These are phyloP conservation scores for Russula foetens DNA, from an alignment of 768 basidiomycete species.

Conservation along the genomic window DNA sequence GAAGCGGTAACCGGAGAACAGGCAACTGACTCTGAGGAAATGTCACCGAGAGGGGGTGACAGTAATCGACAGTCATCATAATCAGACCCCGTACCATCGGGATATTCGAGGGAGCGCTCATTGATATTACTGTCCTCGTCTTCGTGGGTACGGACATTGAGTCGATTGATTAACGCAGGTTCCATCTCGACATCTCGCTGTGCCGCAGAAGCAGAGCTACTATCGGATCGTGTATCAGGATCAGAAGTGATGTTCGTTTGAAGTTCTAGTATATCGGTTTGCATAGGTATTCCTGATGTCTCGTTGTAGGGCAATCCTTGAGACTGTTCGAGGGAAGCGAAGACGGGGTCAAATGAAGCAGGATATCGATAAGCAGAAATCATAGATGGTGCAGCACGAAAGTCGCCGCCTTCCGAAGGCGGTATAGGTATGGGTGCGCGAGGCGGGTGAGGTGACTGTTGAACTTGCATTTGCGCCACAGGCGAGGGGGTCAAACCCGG, in stretches of 20 bases:
- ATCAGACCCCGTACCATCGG: neutral
- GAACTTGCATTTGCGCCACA: constrained; percentile 9
- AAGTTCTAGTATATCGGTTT: constrained; percentile 10
- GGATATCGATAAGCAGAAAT: constrained; percentile 16
- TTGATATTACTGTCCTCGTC: neutral
- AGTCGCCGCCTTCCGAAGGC: neutral
- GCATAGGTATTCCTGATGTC: constrained; percentile 7
- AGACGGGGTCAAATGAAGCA: constrained; percentile 12
- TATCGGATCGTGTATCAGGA: constrained; percentile 14
- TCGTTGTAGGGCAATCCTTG: constrained; percentile 9
- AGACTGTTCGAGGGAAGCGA: constrained; percentile 2
- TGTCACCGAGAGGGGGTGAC: neutral
- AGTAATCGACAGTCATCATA: constrained; percentile 2
- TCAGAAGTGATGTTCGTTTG: constrained; percentile 11
- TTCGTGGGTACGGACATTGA: neutral
- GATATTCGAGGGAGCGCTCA: constrained; percentile 1
- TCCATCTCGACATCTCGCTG: constrained; percentile 12
- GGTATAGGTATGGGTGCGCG: constrained; percentile 7
- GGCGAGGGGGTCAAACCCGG: constrained; percentile 3
- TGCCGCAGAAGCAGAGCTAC: constrained; percentile 5
- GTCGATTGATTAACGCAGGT: constrained; percentile 1
- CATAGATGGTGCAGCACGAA: constrained; percentile 6
- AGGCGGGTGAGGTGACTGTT: constrained; percentile 5
- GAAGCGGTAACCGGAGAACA: constrained; percentile 6
- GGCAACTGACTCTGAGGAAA: neutral